These are phyloP conservation scores for Pseudozyma tsukubaensis DNA, from an alignment of 1,284 basidiomycete species.

Conservation along the genomic window DNA sequence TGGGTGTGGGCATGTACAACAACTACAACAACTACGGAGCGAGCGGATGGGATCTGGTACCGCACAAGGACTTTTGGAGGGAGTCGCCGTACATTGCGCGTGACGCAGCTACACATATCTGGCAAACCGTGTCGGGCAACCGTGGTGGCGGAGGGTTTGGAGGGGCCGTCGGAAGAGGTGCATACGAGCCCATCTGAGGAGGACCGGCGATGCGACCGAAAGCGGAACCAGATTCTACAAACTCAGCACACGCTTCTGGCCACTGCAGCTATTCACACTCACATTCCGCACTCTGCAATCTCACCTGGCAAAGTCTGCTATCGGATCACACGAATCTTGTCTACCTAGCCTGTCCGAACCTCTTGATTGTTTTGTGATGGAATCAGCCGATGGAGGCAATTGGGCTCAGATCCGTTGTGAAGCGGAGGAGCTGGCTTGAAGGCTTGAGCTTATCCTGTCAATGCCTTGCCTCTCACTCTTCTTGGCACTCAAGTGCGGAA, in stretches of 20 bases:
- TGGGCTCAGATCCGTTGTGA: too few species aligned
- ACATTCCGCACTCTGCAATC: background rate
- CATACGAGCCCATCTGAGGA: constrained; percentile 45
- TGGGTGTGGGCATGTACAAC: constrained; percentile 56
- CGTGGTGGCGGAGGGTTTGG: constrained; percentile 40
- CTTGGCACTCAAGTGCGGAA: background rate
- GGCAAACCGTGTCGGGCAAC: constrained; percentile 39
- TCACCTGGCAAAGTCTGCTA: background rate
- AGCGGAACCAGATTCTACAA: background rate
- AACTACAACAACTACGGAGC: constrained; percentile 64
- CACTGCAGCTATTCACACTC: background rate
- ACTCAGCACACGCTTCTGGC: background rate
- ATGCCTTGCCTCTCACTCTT: background rate
- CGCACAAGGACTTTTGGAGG: constrained; percentile 62
- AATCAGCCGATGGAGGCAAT: too few species aligned
- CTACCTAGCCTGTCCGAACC: too few species aligned
- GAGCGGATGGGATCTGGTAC: constrained; percentile 61
- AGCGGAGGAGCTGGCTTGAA: too few species aligned
- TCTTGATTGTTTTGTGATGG: too few species aligned
- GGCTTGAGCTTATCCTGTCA: background rate
- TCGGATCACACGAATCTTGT: too few species aligned
- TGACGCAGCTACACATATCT: constrained; percentile 47
- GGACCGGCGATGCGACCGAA: background rate
- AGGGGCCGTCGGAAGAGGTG: constrained; percentile 35
- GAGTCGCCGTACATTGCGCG: constrained; percentile 55